Evolutionary conservation across 2,329 filamentous ascomycete species (phyloP).

Genomic region (Apiospora saccharicola): DNA sequence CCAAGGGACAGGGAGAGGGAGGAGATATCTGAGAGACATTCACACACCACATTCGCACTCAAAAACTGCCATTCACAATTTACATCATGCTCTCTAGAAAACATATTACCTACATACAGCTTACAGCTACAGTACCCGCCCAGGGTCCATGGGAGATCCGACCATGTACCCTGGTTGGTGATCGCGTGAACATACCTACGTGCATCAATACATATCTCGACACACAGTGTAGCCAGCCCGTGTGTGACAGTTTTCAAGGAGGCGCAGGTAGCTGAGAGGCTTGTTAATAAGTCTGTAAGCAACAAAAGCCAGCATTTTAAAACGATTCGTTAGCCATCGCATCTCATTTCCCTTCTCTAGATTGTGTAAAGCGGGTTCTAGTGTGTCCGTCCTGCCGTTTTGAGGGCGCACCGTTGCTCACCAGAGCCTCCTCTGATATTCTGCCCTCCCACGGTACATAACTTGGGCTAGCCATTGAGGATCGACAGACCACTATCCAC

Average conservation of each 20-base stretch:
- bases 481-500: constrained; percentile 17
- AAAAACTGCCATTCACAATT: constrained; percentile 1
- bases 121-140: too few relatives aligned
- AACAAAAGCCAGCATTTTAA: constrained; percentile 11
- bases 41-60: constrained; percentile 16
- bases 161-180: constrained; percentile 2
- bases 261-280: not conserved
- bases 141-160: not conserved
- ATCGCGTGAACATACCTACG: not conserved
- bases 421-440: not conserved
- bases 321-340: not conserved
- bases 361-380: not conserved
- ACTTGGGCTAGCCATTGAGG: not conserved
- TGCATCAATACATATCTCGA: not conserved
- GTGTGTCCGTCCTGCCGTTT: not conserved
- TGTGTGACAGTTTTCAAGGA: not conserved
- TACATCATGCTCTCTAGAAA: not conserved
- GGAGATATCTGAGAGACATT: constrained; percentile 21
- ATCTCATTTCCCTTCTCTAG: not conserved
- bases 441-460: not conserved
- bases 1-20: not conserved
- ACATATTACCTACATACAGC: too few relatives aligned
- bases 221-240: not conserved
- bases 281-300: not conserved
- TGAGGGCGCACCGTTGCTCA: constrained; percentile 14